phyloP scores from a whole-genome alignment of 164 flowering plant genomes.

The Houttuynia cordata region DNA sequence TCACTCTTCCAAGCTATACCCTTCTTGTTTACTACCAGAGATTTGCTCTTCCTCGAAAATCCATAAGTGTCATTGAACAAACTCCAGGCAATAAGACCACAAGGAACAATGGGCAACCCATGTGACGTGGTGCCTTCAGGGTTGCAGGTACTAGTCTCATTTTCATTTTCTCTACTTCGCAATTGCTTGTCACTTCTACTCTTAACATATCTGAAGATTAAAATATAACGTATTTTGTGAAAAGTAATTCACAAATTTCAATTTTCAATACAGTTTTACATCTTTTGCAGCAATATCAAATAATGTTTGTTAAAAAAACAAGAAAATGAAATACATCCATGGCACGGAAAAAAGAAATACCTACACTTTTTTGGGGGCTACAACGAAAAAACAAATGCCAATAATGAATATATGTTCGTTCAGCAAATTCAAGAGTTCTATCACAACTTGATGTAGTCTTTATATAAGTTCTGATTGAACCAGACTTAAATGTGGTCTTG shows the following conservation, averaged over 20 bases:
- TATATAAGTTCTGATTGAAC: too few relatives aligned
- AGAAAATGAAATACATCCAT: too few relatives aligned
- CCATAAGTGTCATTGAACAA: constrained; percentile 76
- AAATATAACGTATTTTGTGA: neutral
- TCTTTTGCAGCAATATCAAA: too few relatives aligned
- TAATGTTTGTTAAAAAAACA: too few relatives aligned
- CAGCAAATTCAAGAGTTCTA: too few relatives aligned
- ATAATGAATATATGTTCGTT: too few relatives aligned
- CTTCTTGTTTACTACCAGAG: constrained; percentile 44
- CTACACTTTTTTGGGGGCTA: too few relatives aligned
- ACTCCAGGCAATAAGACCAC: constrained; percentile 88
- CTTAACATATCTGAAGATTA: constrained; percentile 52
- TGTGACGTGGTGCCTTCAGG: constrained; percentile 33
- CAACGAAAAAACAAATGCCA: too few relatives aligned
- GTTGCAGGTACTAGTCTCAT: constrained; percentile 23
- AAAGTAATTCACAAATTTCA: neutral
- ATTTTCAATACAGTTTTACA: too few relatives aligned
- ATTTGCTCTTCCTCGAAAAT: constrained; percentile 28
- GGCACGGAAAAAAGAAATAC: too few relatives aligned
- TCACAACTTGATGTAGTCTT: too few relatives aligned
- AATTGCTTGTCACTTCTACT: constrained; percentile 69
- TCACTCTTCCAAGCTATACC: constrained; percentile 91
- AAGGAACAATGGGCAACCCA: constrained; percentile 50
- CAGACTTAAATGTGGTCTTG: too few relatives aligned
- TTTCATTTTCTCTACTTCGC: constrained; percentile 23